Evolutionary conservation across 345 rosid species (phyloP), one percentile per base, ranked within the genome.

Genomic region (Reutealis trisperma): DNA sequence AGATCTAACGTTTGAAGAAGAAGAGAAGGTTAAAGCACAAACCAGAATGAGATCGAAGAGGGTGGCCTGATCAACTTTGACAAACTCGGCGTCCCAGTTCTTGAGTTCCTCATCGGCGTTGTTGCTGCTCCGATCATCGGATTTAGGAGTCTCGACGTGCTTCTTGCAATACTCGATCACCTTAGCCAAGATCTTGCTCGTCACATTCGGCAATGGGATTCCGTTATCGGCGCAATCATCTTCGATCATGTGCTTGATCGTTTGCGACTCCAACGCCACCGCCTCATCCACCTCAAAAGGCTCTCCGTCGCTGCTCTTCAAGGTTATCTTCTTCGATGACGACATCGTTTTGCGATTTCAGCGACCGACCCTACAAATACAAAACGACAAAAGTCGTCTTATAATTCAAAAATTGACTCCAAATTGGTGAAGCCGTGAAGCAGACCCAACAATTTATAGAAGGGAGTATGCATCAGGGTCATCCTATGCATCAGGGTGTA

Each of bases 161-260:
- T 74, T 82, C 76, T 82, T 78, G 70, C 84, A 82, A 70, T 78
- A 82, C 73, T 82, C 84, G 45, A 82, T 78, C 21, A 82, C 81
- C 67, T 77, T 82, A 13, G 79, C 74, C 61, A 82, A 54, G 73
- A 78, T 78, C 78, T 78, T 70, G 72, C 84, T 65, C 12, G 79
- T 82, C 7, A 82, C 78, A 71, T 74, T 82, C 13, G 81, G 79
- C 9, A 82, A 57, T 12, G 81, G 79, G 51, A 82, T 82, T 4
- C 72, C 79, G 65, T 37, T 63, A 21, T 78, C 79, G 18, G 84
- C 75, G 71, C 83, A 75, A 27, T 71, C 79, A 71, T 75, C 83
- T 51, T 80, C 76, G 27, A 76, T 77, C 81, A 74, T 70, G 63
- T 70, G 75, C 55, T 74, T 82, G 68, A 82, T 82, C 44, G 81